Evolutionary conservation across 768 basidiomycete species (phyloP).

Genomic region (Hortiboletus flavorubellus): DNA sequence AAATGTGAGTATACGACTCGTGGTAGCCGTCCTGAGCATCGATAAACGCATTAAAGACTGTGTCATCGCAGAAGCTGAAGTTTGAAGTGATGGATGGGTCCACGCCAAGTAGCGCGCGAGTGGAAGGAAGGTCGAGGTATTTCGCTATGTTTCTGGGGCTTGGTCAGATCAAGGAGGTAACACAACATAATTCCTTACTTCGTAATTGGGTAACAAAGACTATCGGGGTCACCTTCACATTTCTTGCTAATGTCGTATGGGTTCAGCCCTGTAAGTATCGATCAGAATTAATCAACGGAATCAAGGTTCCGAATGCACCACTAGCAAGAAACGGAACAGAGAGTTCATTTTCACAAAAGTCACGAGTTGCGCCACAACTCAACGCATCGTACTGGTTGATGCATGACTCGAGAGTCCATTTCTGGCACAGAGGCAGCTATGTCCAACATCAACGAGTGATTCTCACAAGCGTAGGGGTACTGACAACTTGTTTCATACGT

Average conservation of each 20-base stretch:
- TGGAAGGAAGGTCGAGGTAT: slow-evolving; percentile 59
- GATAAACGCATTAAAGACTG: slow-evolving; percentile 49
- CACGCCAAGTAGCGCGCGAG: slow-evolving; percentile 60
- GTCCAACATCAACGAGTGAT: not conserved
- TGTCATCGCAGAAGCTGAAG: slow-evolving; percentile 38
- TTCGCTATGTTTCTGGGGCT: slow-evolving; percentile 46
- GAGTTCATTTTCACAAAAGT: slow-evolving; percentile 59
- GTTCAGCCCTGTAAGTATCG: slow-evolving; percentile 39
- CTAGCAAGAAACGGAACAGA: slow-evolving; percentile 23
- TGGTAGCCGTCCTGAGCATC: slow-evolving; percentile 41
- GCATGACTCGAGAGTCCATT: slow-evolving; percentile 54
- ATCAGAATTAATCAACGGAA: not conserved
- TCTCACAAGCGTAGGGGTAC: not conserved
- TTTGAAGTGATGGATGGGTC: slow-evolving; percentile 42
- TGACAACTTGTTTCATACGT: slow-evolving; percentile 41
- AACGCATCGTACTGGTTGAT: slow-evolving; percentile 65
- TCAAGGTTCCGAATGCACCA: slow-evolving; percentile 29
- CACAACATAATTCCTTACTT: slow-evolving; percentile 24
- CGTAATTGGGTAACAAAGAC: slow-evolving; percentile 50
- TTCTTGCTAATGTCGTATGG: slow-evolving; percentile 68
- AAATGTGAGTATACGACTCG: slow-evolving; percentile 34
- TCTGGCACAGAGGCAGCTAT: slow-evolving; percentile 69
- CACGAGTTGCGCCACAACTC: slow-evolving; percentile 62
- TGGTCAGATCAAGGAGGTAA: not conserved
- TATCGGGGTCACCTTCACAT: slow-evolving; percentile 50